phyloP scores from a whole-genome alignment of 352 stramenopile genomes.

The Halophytophthora polymorphica region DNA sequence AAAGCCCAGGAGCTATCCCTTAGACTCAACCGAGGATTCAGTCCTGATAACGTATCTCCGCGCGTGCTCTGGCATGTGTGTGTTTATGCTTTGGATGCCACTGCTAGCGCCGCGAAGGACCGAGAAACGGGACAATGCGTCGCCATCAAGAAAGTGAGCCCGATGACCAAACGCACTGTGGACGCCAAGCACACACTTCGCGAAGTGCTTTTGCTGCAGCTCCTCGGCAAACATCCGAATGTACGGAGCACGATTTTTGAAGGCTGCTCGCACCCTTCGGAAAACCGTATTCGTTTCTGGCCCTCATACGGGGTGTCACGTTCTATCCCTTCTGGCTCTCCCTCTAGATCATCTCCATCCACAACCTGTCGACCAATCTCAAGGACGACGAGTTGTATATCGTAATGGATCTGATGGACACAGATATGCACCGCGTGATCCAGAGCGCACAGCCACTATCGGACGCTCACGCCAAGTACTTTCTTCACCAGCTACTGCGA shows the following conservation, averaged over 20 bases:
- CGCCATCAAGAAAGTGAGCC: conserved; percentile 91
- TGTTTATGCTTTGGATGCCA: too few species aligned
- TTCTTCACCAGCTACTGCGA: conserved; percentile 90
- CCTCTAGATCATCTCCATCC: conserved; percentile 73
- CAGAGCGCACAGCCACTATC: conserved; percentile 75
- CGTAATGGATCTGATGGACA: conserved; percentile 94
- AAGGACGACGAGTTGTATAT: conserved; percentile 94
- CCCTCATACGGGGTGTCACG: too few species aligned
- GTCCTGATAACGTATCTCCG: background rate
- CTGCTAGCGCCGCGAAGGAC: conserved; percentile 82
- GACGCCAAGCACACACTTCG: conserved; percentile 89
- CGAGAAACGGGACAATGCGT: conserved; percentile 66
- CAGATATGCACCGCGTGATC: conserved; percentile 89
- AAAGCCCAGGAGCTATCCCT: too few species aligned
- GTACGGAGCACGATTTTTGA: conserved; percentile 18
- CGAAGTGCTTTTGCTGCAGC: conserved; percentile 85
- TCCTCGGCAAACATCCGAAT: conserved; percentile 86
- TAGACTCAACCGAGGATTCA: background rate
- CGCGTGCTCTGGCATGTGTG: too few species aligned
- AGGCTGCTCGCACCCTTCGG: background rate
- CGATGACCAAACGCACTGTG: conserved; percentile 77
- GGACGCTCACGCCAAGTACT: conserved; percentile 83
- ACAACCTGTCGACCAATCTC: conserved; percentile 84
- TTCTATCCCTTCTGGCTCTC: conserved; percentile 1
- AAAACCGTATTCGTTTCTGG: background rate